Evolutionary conservation across 108 stramenopile genomes (phyloP).

Genomic region (Discostella stelligeroides): DNA sequence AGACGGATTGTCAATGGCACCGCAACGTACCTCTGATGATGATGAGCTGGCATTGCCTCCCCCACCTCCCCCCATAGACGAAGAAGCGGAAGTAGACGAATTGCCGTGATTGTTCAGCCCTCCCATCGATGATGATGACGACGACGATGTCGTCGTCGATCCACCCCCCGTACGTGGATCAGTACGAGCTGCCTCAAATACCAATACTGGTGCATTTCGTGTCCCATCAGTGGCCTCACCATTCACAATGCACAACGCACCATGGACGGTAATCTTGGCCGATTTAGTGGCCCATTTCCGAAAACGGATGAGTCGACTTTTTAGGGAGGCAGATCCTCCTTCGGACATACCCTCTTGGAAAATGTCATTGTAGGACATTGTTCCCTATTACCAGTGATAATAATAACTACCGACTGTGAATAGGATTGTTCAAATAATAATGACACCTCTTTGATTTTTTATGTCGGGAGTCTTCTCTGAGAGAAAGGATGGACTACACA

Average conservation of each 20-base stretch:
- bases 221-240: constrained; percentile 90
- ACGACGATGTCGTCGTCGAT: constrained; percentile 18
- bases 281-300: constrained; percentile 78
- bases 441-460: too few species aligned
- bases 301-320: constrained; percentile 66
- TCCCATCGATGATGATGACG: constrained; percentile 2
- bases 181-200: constrained; percentile 41
- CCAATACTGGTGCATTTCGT: constrained; percentile 80
- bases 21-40: constrained; percentile 56
- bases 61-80: constrained; percentile 10
- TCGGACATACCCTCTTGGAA: constrained; percentile 28
- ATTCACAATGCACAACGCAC: constrained; percentile 80
- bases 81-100: constrained; percentile 14
- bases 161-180: background rate
- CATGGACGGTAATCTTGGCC: constrained; percentile 65
- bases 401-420: too few species aligned
- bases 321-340: constrained; percentile 62
- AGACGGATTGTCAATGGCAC: constrained; percentile 63
- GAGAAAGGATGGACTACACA: too few species aligned
- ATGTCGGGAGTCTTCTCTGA: too few species aligned
- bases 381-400: background rate
- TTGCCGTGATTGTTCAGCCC: constrained; percentile 8
- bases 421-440: too few species aligned
- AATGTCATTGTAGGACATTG: constrained; percentile 37
- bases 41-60: background rate